Evolutionary conservation across 345 rosid species (phyloP), one percentile per base, ranked within the genome.

Genomic region (Citrus maxima): DNA sequence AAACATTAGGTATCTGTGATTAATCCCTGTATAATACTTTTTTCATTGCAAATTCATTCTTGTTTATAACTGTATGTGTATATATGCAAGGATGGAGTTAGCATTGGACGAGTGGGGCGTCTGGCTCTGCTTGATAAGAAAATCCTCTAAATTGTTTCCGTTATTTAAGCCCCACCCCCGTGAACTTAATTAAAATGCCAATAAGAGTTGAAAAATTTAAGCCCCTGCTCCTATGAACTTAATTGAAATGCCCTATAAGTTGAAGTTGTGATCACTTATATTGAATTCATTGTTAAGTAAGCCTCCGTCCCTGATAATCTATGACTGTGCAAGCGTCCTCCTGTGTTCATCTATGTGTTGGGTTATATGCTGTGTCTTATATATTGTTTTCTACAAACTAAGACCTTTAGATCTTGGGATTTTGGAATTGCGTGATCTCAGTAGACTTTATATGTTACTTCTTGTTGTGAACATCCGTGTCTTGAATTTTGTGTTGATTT

Each of bases 1-100:
- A 69, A 88, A 84, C 83, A 88, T 89, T 37, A 92, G 98, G 99
- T 96, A 93, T 56, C 67, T 38, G 42, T 64, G 54, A 35, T 14
- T 67, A n/a, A 37, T 22, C 74, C 51, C 1, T 54, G 22, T 14
- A 51, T 51, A 14, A 30, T 38, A 4, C 46, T 37, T 9, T 56
- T 49, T 38, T 59, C 14, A 19, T 61, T 24, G 12, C 35, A 37
- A 46, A 75, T 46, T 46, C 28, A 63, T 63, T n/a, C 8, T 10
- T 63, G 32, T 63, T 30, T 34, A 5, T 38, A 60, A 14, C n/a
- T 21, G 10, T 2, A 38, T 16, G 22, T 12, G 28, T 28, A 18
- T 13, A 46, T 46, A 46, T 46, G 18, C 51, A 46, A 46, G 16
- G 51, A 46, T 46, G 51, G 51, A 46, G 51, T 3, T 46, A 46